A percentile compares a stretch with the other conserved stretches of the same genome.
These are phyloP conservation scores for Pholiota microspora DNA, from an alignment of 768 basidiomycete species.

Conservation along the genomic window DNA sequence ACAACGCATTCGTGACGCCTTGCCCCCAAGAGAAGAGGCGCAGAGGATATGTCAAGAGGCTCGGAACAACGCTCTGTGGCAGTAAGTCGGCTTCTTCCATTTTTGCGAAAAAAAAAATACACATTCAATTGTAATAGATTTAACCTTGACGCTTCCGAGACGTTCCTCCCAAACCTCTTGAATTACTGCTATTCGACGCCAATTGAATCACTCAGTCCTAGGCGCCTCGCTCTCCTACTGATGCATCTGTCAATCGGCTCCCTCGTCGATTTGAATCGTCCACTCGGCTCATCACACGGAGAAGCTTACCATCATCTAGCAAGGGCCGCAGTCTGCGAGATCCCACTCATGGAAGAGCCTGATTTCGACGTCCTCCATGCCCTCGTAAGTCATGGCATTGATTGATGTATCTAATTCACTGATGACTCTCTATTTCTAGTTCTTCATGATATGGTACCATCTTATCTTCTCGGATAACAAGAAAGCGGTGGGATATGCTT, in stretches of 20 bases:
- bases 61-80: conserved; percentile 68
- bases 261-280: conserved; percentile 59
- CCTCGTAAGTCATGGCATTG: conserved; percentile 37
- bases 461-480: conserved; percentile 74
- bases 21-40: conserved; percentile 60
- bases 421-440: conserved; percentile 28
- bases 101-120: neutral
- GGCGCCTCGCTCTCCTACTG: conserved; percentile 63
- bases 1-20: conserved; percentile 60
- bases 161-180: conserved; percentile 65
- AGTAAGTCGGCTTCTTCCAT: conserved; percentile 41
- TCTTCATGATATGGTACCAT: conserved; percentile 75
- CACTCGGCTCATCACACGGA: conserved; percentile 55
- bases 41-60: conserved; percentile 61
- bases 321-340: conserved; percentile 66
- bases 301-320: conserved; percentile 69
- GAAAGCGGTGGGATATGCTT: conserved; percentile 69
- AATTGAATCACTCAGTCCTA: conserved; percentile 59
- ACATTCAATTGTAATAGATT: conserved; percentile 37
- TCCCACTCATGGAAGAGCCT: conserved; percentile 72
- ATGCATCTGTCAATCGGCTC: conserved; percentile 75
- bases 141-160: conserved; percentile 68
- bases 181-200: conserved; percentile 66
- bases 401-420: neutral
- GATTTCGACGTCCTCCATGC: conserved; percentile 72